Base-by-base conservation (phyloP, 495 filamentous ascomycete species). In the Hypoxylon lienhwacheense region DNA sequence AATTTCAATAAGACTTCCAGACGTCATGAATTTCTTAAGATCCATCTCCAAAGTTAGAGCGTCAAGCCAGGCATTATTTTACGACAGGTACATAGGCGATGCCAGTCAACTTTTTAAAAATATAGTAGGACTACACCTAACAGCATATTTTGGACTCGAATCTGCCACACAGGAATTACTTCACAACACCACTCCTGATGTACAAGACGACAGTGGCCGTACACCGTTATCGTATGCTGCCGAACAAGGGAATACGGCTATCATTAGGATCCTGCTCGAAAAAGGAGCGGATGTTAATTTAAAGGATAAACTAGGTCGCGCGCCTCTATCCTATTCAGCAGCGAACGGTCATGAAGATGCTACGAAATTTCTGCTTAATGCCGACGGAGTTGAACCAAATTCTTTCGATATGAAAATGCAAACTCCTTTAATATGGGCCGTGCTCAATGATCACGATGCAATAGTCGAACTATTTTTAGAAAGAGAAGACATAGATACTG, bases 351-450 rank as follows among this genome's bases (percentile, higher is more conserved):
- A 35, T 35, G 12, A 15, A 16, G 10, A 5, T 35, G 12, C 10
- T 15, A 35, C 14, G 6, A 5, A 7, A 7, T 16, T 35, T 7
- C 5, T 35, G 5, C 32, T 35, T 16, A 16, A 35, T 83, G 82
- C 72, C 77, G 80, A 53, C 74, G 32, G n/a, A n/a, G n/a, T n/a
- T n/a, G n/a, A n/a, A n/a, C n/a, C 41, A 35, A 34, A 20, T 11
- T 34, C 52, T 22, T 47, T 15, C 22, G 24, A 40, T 40, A 14
- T 33, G 42, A n/a, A n/a, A n/a, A n/a, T n/a, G n/a, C n/a, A n/a
- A n/a, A n/a, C n/a, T n/a, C n/a, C n/a, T n/a, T n/a, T n/a, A n/a
- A n/a, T n/a, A n/a, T n/a, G n/a, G n/a, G n/a, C n/a, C n/a, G n/a
- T n/a, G n/a, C n/a, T n/a, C n/a, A n/a, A n/a, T n/a, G n/a, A n/a